Evolutionary conservation across 306 rosid genomes (phyloP).

Genomic region (Cucurbita pepo): DNA sequence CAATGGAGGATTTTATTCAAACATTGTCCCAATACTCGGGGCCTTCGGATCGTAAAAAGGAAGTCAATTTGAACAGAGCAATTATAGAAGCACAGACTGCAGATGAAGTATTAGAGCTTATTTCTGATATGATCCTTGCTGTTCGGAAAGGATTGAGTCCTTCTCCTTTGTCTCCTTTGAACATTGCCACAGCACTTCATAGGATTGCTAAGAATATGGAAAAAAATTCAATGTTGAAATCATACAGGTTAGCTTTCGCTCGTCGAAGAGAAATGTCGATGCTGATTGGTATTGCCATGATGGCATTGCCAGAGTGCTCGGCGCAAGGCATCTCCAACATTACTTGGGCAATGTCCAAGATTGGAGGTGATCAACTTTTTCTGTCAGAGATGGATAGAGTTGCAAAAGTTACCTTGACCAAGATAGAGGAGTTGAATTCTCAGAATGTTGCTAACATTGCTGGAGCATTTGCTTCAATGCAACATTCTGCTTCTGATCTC

Average conservation of each 20-base stretch:
- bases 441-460: constrained; percentile 84
- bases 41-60: constrained; percentile 65
- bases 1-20: constrained; percentile 41
- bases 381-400: constrained; percentile 90
- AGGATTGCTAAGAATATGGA: constrained; percentile 94
- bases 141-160: constrained; percentile 85
- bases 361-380: constrained; percentile 80
- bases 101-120: constrained; percentile 61
- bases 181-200: constrained; percentile 87
- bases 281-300: constrained; percentile 81
- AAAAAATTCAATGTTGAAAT: constrained; percentile 46
- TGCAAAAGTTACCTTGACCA: constrained; percentile 69
- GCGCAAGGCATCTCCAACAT: constrained; percentile 84
- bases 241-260: constrained; percentile 70
- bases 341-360: constrained; percentile 84
- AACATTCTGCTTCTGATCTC: constrained; percentile 73
- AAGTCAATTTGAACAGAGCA: constrained; percentile 54
- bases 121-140: constrained; percentile 53
- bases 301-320: constrained; percentile 68
- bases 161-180: constrained; percentile 79
- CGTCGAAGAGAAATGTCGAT: constrained; percentile 83
- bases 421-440: constrained; percentile 61
- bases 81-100: constrained; percentile 73
- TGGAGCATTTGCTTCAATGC: constrained; percentile 92
- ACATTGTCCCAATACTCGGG: constrained; percentile 68